Evolutionary conservation across 306 rosid genomes (phyloP).

Genomic region (Corylus avellana): DNA sequence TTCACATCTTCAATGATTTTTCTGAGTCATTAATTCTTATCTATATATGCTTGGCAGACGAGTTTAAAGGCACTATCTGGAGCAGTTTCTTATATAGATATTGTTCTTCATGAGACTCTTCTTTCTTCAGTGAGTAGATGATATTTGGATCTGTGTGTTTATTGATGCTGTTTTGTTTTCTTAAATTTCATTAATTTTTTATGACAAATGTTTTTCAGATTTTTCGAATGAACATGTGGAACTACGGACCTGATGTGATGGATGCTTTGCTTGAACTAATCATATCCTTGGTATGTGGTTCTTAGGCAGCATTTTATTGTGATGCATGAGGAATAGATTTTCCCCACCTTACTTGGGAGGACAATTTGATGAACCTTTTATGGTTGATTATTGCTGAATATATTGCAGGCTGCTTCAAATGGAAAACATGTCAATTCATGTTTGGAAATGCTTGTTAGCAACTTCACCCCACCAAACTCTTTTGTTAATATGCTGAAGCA

Average conservation of each 20-base stretch:
- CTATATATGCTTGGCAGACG: constrained; percentile 42
- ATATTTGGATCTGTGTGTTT: background rate
- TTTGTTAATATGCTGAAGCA: constrained; percentile 27
- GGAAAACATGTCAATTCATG: constrained; percentile 59
- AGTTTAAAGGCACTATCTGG: constrained; percentile 70
- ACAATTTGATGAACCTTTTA: constrained; percentile 1
- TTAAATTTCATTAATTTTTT: constrained; percentile 11
- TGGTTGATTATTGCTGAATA: background rate
- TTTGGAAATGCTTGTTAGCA: constrained; percentile 64
- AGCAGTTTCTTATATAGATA: constrained; percentile 55
- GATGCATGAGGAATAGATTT: background rate
- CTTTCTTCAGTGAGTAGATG: constrained; percentile 49
- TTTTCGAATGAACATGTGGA: constrained; percentile 70
- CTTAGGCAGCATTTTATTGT: background rate
- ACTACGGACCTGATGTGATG: constrained; percentile 62
- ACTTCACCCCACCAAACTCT: constrained; percentile 55
- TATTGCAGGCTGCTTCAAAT: constrained; percentile 63
- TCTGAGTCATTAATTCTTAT: constrained; percentile 1
- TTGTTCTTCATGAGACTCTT: constrained; percentile 49
- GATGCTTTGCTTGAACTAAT: constrained; percentile 76
- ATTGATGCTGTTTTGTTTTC: background rate
- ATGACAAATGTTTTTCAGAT: constrained; percentile 42
- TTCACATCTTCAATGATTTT: background rate
- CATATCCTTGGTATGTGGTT: constrained; percentile 56
- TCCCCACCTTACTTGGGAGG: background rate